Conservation (phyloP, 257 asterid genomes). For the Solanum bulbocastanum region DNA sequence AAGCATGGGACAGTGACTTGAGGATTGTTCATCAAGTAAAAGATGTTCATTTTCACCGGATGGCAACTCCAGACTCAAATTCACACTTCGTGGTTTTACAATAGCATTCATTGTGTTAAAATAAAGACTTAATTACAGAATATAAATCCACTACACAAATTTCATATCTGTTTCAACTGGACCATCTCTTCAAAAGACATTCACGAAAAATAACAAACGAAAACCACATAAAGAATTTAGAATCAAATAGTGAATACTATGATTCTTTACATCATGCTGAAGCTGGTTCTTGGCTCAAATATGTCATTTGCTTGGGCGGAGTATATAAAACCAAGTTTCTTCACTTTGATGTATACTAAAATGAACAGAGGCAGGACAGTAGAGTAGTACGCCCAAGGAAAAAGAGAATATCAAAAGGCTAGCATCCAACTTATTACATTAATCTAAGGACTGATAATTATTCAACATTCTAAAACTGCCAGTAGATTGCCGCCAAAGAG, state of each 20-base stretch:
- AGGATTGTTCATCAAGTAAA: not conserved
- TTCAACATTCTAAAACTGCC: not conserved
- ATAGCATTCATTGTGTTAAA: not conserved
- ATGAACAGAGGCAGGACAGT: not conserved
- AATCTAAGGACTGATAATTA: not conserved
- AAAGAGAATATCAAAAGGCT: not conserved
- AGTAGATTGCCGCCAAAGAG: not conserved
- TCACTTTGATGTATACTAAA: not conserved
- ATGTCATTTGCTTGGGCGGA: not conserved
- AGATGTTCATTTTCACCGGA: not conserved
- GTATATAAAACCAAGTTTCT: not conserved
- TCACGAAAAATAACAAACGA: not conserved
- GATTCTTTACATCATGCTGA: not conserved
- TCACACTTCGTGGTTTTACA: not conserved
- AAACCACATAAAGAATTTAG: not conserved
- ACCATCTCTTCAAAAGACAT: not conserved
- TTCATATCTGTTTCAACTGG: not conserved
- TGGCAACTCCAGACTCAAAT: not conserved
- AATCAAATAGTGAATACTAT: not conserved
- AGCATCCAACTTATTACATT: not conserved
- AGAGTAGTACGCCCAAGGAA: not conserved
- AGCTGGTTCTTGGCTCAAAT: not conserved
- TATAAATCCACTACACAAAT: not conserved
- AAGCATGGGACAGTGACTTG: not conserved
- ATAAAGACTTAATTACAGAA: not conserved